Conservation (phyloP, 441 rosid genomes). For the Gossypium lobatum region DNA sequence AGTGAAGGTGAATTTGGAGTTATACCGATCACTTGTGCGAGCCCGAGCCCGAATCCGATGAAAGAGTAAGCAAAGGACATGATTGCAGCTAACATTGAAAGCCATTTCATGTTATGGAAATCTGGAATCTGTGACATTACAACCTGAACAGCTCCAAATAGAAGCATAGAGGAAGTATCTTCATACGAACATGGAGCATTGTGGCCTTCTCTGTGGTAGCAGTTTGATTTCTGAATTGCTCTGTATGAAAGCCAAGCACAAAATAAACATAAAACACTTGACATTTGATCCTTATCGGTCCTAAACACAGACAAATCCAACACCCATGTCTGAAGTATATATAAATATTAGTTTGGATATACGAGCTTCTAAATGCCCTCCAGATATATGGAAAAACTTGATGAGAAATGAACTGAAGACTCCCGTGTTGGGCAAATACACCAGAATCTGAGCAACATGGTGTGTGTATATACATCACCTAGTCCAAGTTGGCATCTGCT, state of each 20-base stretch:
- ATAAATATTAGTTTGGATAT: too few relatives aligned
- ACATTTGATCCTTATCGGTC: slow-evolving; percentile 4
- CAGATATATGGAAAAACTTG: too few relatives aligned
- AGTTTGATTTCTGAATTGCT: slow-evolving; percentile 48
- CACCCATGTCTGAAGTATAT: not conserved
- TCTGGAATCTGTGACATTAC: slow-evolving; percentile 50
- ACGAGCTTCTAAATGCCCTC: too few relatives aligned
- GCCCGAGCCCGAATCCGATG: slow-evolving; percentile 60
- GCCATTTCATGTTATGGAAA: slow-evolving; percentile 54
- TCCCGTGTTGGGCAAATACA: too few relatives aligned
- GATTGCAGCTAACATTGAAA: slow-evolving; percentile 48
- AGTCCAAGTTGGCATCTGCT: not conserved
- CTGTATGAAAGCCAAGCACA: slow-evolving; percentile 25
- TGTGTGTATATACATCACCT: too few relatives aligned
- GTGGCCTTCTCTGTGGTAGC: slow-evolving; percentile 50
- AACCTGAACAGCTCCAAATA: slow-evolving; percentile 47
- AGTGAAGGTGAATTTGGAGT: not conserved
- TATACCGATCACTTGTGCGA: slow-evolving; percentile 48
- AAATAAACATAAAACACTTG: not conserved
- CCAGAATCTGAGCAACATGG: not conserved
- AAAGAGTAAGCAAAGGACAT: slow-evolving; percentile 60
- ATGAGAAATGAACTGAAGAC: too few relatives aligned
- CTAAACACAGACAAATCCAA: not conserved
- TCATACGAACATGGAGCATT: slow-evolving; percentile 37
- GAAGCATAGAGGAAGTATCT: slow-evolving; percentile 32